phyloP scores from a whole-genome alignment of 2,329 filamentous ascomycete species.

The Phoma sp. region DNA sequence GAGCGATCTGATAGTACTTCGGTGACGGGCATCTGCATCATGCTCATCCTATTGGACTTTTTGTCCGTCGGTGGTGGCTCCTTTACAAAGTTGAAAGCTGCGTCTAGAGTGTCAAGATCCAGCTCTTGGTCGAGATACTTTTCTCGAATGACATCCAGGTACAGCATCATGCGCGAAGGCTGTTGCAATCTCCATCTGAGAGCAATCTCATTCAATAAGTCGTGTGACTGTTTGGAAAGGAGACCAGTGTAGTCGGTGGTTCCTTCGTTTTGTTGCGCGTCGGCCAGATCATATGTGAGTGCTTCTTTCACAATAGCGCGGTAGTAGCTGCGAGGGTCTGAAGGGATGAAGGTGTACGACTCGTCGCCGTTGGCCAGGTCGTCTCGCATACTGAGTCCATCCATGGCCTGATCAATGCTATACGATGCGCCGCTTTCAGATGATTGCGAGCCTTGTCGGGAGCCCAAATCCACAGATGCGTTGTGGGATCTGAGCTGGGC shows the following conservation, averaged over 20 bases:
- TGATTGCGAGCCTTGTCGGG: conserved; percentile 55
- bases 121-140: conserved; percentile 88
- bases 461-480: conserved; percentile 50
- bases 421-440: conserved; percentile 58
- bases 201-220: conserved; percentile 84
- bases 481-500: conserved; percentile 62
- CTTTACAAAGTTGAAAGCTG: conserved; percentile 83
- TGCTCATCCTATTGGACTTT: conserved; percentile 62
- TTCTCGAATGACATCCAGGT: conserved; percentile 83
- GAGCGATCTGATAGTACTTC: conserved; percentile 57
- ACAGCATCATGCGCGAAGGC: conserved; percentile 78
- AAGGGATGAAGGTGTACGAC: conserved; percentile 87
- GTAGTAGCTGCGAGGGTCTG: conserved; percentile 83
- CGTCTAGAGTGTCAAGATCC: conserved; percentile 80
- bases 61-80: conserved; percentile 72
- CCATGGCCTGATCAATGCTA: conserved; percentile 71
- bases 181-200: conserved; percentile 89
- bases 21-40: conserved; percentile 39
- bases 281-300: conserved; percentile 67
- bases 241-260: conserved; percentile 59
- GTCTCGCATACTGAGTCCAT: conserved; percentile 68
- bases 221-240: conserved; percentile 77
- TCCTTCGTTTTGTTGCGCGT: conserved; percentile 53
- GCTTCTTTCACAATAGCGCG: conserved; percentile 81
- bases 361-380: conserved; percentile 61